Base-by-base conservation (phyloP, 495 filamentous ascomycete species). In the Cudoniella acicularis region DNA sequence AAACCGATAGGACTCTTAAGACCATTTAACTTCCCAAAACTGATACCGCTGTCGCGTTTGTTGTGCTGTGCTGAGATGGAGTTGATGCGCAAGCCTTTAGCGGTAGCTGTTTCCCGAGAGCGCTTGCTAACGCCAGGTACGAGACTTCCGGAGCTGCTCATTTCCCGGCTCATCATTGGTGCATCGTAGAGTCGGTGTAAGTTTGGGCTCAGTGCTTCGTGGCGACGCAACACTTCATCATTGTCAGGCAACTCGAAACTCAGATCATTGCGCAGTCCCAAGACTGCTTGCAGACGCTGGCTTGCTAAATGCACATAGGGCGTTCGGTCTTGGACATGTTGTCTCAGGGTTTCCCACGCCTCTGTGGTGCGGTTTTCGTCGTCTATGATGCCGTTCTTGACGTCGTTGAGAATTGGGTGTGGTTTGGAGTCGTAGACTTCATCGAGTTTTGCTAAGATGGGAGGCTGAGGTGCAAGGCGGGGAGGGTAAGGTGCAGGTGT, bases 221-320 rank as follows among this genome's bases (percentile, higher is more conserved):
- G 11, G 8, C 43, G 8, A 3, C 17, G 43, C n/a, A 4, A n/a
- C 4, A 21, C 43, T n/a, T n/a, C 43, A 46, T 4, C 11, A n/a
- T 6, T 46, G 6, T 60, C 10, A 26, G 56, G 54, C 26, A 55
- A 42, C 23, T 54, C 27, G 52, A 65, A 65, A 11, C 20, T 1
- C 4, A 26, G 16, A 22, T 55, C 52, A 49, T 65, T 65, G 10
- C 55, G 21, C 0, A 65, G 6, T 0, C 63, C 55, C 45, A 54
- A 52, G 2, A 46, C 55, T 47, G 63, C 63, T 20, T 65, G 63
- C 30, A 65, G 51, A 4, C 59, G 23, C 20, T 26, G 10, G 26
- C 43, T 47, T 1, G 58, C 49, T 13, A 48, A 17, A 11, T 52
- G 23, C 6, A 57, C 54, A 54, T 46, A 62, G 13, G 41, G 25